A percentile compares a stretch with the other conserved stretches of the same genome.
phyloP scores from a whole-genome alignment of 768 basidiomycete species.

The Tricholoma matsutake region DNA sequence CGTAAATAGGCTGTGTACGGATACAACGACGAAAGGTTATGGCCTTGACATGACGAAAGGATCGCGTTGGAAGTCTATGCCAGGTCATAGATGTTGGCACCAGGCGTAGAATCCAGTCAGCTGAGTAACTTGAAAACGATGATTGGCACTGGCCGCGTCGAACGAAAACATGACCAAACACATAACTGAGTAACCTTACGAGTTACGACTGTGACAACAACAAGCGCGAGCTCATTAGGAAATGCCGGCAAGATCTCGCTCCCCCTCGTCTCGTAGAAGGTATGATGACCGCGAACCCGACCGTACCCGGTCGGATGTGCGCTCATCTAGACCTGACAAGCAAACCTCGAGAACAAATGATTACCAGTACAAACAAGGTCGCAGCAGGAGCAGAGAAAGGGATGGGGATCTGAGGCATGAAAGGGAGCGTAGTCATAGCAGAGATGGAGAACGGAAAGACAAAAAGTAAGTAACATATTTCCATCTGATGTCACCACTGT shows the following conservation, averaged over 20 bases:
- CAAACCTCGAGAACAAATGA: constrained; percentile 29
- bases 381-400: constrained; percentile 27
- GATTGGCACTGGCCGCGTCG: neutral
- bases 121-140: too few species aligned
- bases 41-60: constrained; percentile 23
- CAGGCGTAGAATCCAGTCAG: neutral
- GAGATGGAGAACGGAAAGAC: constrained; percentile 38
- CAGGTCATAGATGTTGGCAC: constrained; percentile 12
- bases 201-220: neutral
- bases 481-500: neutral
- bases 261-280: constrained; percentile 43
- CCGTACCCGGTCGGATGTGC: constrained; percentile 31
- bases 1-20: constrained; percentile 57
- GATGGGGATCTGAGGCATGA: constrained; percentile 21
- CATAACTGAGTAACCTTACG: neutral
- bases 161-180: neutral
- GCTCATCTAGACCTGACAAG: constrained; percentile 33
- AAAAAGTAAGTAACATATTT: constrained; percentile 39
- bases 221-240: neutral
- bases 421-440: constrained; percentile 36
- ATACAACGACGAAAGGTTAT: constrained; percentile 34
- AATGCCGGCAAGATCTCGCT: constrained; percentile 39
- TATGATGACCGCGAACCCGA: constrained; percentile 37
- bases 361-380: constrained; percentile 26
- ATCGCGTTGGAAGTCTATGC: constrained; percentile 13